Base-by-base conservation (phyloP, 352 stramenopile genomes). In the Pythium dissotocum region DNA sequence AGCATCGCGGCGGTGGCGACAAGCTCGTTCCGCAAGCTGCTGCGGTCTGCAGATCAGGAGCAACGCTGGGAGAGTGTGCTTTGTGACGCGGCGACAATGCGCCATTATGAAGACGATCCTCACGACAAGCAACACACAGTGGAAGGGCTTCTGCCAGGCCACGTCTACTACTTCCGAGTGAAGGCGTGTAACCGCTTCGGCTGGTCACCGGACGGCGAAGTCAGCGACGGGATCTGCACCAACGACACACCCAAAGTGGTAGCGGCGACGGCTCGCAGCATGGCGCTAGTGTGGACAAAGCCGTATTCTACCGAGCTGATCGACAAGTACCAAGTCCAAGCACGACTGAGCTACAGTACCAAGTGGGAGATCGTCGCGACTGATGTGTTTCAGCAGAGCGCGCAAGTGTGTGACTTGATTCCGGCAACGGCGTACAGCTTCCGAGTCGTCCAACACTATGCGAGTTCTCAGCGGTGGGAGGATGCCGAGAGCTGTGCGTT, bases 161-260 rank as follows among this genome's bases (percentile, higher is more conserved):
- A 73, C 5, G 69, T 87, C 7, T 89, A 89, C 38, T 82, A 80
- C 61, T 83, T 86, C 54, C 77, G 77, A 2, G 48, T 73, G 2
- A 82, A 83, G 53, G 79, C 74, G 14, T 72, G 46, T 56, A 89
- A 89, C 53, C 54, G 63, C 10, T 76, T 70, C 28, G 81, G 79
- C 12, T 89, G 81, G 81, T 88, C 79, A 9, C 68, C 72, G 1
- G 76, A 83, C 36, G 79, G 81, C 0, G 77, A 85, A 36, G 58
- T 79, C 36, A 87, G 77, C 53, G 71, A 80, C 40, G 79, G 76
- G 0, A 79, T 89, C 32, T 84, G 72, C 44, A 89, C 79, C 1
- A 87, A 87, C 18, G 76, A 82, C n/a, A 73, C 67, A 2, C 80
- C 78, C 0, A 81, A 85, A 46, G 49, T 84, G n/a, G 77, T 84